These are phyloP conservation scores for Lodderomyces margitis DNA, from an alignment of 1,139 yeast genomes.

Conservation along the genomic window DNA sequence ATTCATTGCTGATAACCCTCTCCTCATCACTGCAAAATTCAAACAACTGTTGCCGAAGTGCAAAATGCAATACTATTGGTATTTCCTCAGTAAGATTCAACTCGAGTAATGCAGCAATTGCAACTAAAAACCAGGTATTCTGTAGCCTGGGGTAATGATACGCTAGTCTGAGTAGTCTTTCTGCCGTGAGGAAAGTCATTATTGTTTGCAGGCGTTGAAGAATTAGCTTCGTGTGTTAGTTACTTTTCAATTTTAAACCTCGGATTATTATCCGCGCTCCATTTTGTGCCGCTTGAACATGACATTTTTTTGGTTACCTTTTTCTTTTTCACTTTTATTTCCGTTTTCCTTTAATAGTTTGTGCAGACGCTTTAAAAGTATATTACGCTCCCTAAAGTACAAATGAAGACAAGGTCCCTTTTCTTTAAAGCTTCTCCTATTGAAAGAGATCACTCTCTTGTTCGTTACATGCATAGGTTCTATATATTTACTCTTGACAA, in stretches of 20 bases:
- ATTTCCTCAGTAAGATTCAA: conserved; percentile 82
- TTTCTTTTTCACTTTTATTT: no score
- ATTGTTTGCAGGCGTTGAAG: background rate
- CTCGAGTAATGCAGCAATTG: conserved; percentile 80
- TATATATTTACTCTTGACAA: no score
- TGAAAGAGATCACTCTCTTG: no score
- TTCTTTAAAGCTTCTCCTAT: no score
- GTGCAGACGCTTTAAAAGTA: no score
- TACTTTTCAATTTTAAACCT: background rate
- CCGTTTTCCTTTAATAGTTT: no score
- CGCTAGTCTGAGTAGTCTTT: conserved; percentile 58
- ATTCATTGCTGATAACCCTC: conserved; percentile 21
- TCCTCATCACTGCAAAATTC: conserved; percentile 12
- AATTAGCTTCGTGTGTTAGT: background rate
- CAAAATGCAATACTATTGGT: conserved; percentile 72
- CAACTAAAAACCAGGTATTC: conserved; percentile 64
- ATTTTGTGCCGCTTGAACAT: no score
- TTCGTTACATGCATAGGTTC: no score
- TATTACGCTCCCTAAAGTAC: no score
- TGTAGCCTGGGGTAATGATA: conserved; percentile 49
- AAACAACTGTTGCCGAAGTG: conserved; percentile 50
- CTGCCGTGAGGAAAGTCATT: conserved; percentile 49
- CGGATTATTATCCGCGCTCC: background rate
- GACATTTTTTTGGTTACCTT: no score
- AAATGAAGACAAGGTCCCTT: no score